Percentiles rank a stretch among this genome's conserved stretches.
Conservation (phyloP, 1,284 basidiomycete species). For the Mycena sp. region DNA sequence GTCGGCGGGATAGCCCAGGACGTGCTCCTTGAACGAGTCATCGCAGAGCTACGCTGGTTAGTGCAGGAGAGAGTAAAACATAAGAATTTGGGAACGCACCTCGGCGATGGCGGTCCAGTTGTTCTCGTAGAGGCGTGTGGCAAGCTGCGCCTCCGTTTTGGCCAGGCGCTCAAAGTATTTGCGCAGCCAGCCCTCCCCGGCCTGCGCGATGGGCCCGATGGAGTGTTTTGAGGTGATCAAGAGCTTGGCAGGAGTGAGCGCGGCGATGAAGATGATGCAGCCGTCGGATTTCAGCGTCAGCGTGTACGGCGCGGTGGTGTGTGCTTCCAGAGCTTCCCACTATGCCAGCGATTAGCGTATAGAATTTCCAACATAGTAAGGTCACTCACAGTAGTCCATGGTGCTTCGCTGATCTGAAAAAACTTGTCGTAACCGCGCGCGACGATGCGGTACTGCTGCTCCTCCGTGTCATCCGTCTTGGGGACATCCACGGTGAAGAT, state of each 20-base stretch:
- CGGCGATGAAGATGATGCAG: slow-evolving; percentile 96
- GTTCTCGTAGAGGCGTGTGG: slow-evolving; percentile 79
- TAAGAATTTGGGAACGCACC: slow-evolving; percentile 58
- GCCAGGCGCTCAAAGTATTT: slow-evolving; percentile 74
- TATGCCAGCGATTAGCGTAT: slow-evolving; percentile 43
- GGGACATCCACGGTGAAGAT: slow-evolving; percentile 76
- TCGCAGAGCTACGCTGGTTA: slow-evolving; percentile 84
- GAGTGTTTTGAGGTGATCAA: slow-evolving; percentile 95
- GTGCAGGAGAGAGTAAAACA: not conserved
- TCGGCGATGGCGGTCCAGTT: slow-evolving; percentile 94
- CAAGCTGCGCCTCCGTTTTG: slow-evolving; percentile 81
- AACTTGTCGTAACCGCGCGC: slow-evolving; percentile 98
- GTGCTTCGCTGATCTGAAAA: slow-evolving; percentile 97
- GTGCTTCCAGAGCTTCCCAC: slow-evolving; percentile 82
- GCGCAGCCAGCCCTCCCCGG: slow-evolving; percentile 86
- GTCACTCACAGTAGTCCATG: slow-evolving; percentile 88
- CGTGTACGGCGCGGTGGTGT: slow-evolving; percentile 86
- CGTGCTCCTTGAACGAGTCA: slow-evolving; percentile 98
- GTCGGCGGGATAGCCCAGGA: slow-evolving; percentile 84
- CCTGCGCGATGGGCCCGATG: slow-evolving; percentile 74
- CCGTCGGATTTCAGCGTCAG: slow-evolving; percentile 97
- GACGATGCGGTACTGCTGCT: slow-evolving; percentile 73
- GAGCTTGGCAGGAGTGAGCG: slow-evolving; percentile 80
- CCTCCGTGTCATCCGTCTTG: not conserved
- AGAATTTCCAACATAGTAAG: not conserved